phyloP scores from a whole-genome alignment of 2,329 filamentous ascomycete genomes.

The Monilinia aucupariae region DNA sequence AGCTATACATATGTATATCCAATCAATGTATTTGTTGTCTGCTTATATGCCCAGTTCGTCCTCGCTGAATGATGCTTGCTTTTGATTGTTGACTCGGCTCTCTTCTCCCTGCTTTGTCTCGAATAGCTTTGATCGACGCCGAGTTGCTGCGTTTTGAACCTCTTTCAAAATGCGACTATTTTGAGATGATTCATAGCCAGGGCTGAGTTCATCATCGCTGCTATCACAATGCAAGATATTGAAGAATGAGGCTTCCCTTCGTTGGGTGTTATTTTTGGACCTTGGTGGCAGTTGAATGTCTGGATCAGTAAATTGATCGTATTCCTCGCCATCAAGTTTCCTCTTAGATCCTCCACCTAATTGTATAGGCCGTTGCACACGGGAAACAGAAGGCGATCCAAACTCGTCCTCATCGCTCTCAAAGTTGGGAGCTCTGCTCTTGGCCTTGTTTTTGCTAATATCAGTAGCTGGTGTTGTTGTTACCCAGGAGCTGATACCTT shows the following conservation, averaged over 20 bases:
- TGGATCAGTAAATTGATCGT: not conserved
- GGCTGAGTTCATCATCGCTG: slow-evolving; percentile 33
- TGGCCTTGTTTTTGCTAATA: slow-evolving; percentile 3
- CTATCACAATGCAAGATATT: slow-evolving; percentile 23
- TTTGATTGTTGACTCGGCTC: too few relatives aligned
- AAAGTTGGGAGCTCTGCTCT: slow-evolving; percentile 9
- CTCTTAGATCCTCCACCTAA: not conserved
- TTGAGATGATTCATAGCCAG: slow-evolving; percentile 23
- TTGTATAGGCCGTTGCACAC: not conserved
- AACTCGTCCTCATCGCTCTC: slow-evolving; percentile 18
- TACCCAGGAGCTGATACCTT: slow-evolving; percentile 53
- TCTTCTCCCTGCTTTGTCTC: not conserved
- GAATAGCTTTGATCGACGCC: not conserved
- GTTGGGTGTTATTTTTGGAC: not conserved
- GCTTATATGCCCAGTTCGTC: slow-evolving; percentile 34
- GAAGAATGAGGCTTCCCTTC: not conserved
- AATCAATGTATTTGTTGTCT: not conserved
- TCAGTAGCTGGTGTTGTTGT: slow-evolving; percentile 41
- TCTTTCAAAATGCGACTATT: slow-evolving; percentile 19
- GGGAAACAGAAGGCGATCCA: slow-evolving; percentile 24
- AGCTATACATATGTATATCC: not conserved
- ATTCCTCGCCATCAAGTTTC: not conserved
- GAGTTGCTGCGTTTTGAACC: slow-evolving; percentile 18
- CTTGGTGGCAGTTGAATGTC: slow-evolving; percentile 13
- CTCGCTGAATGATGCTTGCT: slow-evolving; percentile 22